Conservation (phyloP, 2,329 filamentous ascomycete species). For the Madurella fahalii region DNA sequence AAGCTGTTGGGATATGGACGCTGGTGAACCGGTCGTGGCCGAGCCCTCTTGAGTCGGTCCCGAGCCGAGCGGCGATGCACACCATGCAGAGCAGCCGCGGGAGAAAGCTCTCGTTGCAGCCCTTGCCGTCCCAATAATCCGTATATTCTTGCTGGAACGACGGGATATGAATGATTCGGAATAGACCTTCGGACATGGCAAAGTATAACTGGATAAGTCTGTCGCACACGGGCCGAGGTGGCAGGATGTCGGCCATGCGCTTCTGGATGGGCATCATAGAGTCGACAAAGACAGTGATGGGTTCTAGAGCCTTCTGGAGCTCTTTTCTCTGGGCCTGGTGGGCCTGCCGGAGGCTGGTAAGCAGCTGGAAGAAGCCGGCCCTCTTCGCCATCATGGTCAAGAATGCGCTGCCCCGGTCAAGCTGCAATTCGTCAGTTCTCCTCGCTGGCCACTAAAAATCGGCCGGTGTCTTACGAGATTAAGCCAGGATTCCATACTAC, state of each 20-base stretch:
- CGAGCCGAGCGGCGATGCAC: slow-evolving; percentile 51
- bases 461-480: slow-evolving; percentile 41
- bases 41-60: slow-evolving; percentile 47
- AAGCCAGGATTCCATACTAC: slow-evolving; percentile 48
- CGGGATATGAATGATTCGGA: slow-evolving; percentile 50
- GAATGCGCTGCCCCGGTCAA: slow-evolving; percentile 51
- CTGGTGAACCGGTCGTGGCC: slow-evolving; percentile 49
- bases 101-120: slow-evolving; percentile 47
- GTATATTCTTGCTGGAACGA: slow-evolving; percentile 50
- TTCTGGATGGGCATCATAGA: slow-evolving; percentile 56
- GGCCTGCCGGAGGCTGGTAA: slow-evolving; percentile 44
- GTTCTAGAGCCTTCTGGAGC: slow-evolving; percentile 43
- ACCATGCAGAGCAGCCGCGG: slow-evolving; percentile 51
- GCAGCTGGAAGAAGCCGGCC: slow-evolving; percentile 40
- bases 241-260: slow-evolving; percentile 55
- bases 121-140: slow-evolving; percentile 47
- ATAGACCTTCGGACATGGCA: slow-evolving; percentile 48
- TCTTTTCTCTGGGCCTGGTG: slow-evolving; percentile 47
- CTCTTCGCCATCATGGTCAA: slow-evolving; percentile 41
- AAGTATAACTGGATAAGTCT: slow-evolving; percentile 48
- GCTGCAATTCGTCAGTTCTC: slow-evolving; percentile 32
- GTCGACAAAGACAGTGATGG: slow-evolving; percentile 54
- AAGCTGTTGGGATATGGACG: slow-evolving; percentile 55
- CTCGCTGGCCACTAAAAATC: background rate
- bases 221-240: slow-evolving; percentile 48